These are phyloP conservation scores for Hymenoscyphus fraxineus DNA, from an alignment of 2,329 filamentous ascomycete genomes.

Conservation along the genomic window DNA sequence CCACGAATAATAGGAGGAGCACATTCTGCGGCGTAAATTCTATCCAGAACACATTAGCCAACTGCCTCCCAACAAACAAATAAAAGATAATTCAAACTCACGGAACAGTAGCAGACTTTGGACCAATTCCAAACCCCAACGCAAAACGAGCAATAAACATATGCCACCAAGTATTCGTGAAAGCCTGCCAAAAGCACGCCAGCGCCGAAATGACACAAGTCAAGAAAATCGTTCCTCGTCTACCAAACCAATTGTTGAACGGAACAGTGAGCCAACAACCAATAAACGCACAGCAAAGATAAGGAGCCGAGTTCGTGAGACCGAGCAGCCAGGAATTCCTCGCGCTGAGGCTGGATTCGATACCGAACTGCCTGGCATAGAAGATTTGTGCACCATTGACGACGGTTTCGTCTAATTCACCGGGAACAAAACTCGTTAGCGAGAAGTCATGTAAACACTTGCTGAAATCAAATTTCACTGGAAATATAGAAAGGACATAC, in stretches of 20 bases:
- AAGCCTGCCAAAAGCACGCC: conserved; percentile 48
- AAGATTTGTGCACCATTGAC: conserved; percentile 67
- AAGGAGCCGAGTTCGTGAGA: conserved; percentile 58
- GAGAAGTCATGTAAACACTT: not conserved
- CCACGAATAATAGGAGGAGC: conserved; percentile 61
- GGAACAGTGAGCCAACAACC: conserved; percentile 73
- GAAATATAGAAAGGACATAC: conserved; percentile 34
- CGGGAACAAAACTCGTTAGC: not conserved
- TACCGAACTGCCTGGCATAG: conserved; percentile 59
- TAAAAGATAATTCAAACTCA: not conserved
- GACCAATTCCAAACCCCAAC: conserved; percentile 67
- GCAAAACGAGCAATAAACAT: conserved; percentile 68
- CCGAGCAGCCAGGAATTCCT: conserved; percentile 55
- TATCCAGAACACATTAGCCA: not conserved
- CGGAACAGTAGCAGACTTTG: conserved; percentile 66
- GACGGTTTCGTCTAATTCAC: conserved; percentile 56
- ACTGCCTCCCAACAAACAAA: not conserved
- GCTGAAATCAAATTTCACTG: not conserved
- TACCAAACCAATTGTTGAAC: conserved; percentile 66
- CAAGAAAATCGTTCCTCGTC: conserved; percentile 67
- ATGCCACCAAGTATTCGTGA: conserved; percentile 61
- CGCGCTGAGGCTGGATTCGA: conserved; percentile 43
- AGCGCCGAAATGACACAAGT: conserved; percentile 59
- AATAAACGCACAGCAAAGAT: conserved; percentile 63
- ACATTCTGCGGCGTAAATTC: conserved; percentile 65